phyloP scores from a whole-genome alignment of 1,139 yeast genomes.

The Pichia sp. region DNA sequence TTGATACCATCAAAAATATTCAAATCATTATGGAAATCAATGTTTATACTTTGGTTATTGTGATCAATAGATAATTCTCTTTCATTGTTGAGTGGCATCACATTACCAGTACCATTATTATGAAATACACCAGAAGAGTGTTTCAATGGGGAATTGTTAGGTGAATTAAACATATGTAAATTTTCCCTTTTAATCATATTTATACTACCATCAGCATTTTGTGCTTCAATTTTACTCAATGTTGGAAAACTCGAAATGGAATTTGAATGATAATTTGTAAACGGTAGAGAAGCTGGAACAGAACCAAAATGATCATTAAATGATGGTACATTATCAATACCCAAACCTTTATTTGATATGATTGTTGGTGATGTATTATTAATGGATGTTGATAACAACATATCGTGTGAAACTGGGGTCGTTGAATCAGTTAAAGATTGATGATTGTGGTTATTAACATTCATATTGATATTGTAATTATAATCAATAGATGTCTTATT shows the following conservation, averaged over 20 bases:
- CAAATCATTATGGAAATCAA: slow-evolving; percentile 26
- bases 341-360: slow-evolving; percentile 8
- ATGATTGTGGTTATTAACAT: not conserved
- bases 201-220: not conserved
- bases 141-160: slow-evolving; percentile 13
- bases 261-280: slow-evolving; percentile 1
- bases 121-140: not conserved
- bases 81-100: not conserved
- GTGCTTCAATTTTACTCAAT: not conserved
- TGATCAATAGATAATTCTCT: slow-evolving; percentile 10
- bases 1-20: slow-evolving; percentile 20
- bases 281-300: slow-evolving; percentile 15
- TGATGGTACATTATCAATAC: slow-evolving; percentile 16
- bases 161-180: slow-evolving; percentile 4
- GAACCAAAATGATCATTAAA: slow-evolving; percentile 20
- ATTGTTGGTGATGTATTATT: slow-evolving; percentile 15
- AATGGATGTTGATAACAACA: slow-evolving; percentile 14
- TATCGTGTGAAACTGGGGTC: slow-evolving; percentile 14
- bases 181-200: not conserved
- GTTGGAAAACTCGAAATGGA: slow-evolving; percentile 6
- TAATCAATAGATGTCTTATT: not conserved
- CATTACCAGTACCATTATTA: not conserved
- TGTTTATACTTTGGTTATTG: slow-evolving; percentile 8
- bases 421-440: not conserved
- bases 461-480: not conserved